Evolutionary conservation across 2,329 filamentous ascomycete genomes (phyloP).

Genomic region (Aureobasidium sp.): DNA sequence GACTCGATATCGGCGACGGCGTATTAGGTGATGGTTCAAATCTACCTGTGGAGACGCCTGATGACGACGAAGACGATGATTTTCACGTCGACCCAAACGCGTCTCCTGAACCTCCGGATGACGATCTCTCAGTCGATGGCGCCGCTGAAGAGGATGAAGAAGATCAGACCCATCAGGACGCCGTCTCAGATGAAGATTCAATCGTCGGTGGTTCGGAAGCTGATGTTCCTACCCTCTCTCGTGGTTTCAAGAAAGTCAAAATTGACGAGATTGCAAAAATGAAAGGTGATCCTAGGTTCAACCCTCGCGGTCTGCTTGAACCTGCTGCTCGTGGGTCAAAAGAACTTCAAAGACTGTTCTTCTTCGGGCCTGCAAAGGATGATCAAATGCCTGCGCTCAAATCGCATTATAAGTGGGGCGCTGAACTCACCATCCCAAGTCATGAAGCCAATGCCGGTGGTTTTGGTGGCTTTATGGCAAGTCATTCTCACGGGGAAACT

Average conservation of each 20-base stretch:
- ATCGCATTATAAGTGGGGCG: slow-evolving; percentile 46
- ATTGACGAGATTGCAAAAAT: slow-evolving; percentile 6
- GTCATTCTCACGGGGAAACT: slow-evolving; percentile 38
- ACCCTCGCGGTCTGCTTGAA: slow-evolving; percentile 25
- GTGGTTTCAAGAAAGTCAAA: slow-evolving; percentile 1
- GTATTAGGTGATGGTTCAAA: slow-evolving; percentile 29
- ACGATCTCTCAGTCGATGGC: slow-evolving; percentile 7
- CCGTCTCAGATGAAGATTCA: slow-evolving; percentile 27
- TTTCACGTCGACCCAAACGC: slow-evolving; percentile 28
- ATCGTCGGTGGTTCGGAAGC: not conserved
- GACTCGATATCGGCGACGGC: slow-evolving; percentile 25
- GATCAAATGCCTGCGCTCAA: slow-evolving; percentile 44
- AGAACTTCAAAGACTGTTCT: slow-evolving; percentile 39
- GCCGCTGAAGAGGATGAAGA: slow-evolving; percentile 24
- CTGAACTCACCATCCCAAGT: slow-evolving; percentile 47
- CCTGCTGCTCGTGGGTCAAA: slow-evolving; percentile 30
- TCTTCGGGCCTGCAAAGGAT: slow-evolving; percentile 45
- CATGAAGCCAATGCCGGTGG: slow-evolving; percentile 30
- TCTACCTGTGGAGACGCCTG: slow-evolving; percentile 18
- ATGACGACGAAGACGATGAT: slow-evolving; percentile 31
- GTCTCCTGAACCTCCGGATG: slow-evolving; percentile 21
- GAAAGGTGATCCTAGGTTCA: slow-evolving; percentile 17
- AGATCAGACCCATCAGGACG: slow-evolving; percentile 32
- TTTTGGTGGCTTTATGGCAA: slow-evolving; percentile 35
- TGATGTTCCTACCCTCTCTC: not conserved